These are phyloP conservation scores for Fusarium annulatum DNA, from an alignment of 2,329 filamentous ascomycete genomes.

Conservation along the genomic window DNA sequence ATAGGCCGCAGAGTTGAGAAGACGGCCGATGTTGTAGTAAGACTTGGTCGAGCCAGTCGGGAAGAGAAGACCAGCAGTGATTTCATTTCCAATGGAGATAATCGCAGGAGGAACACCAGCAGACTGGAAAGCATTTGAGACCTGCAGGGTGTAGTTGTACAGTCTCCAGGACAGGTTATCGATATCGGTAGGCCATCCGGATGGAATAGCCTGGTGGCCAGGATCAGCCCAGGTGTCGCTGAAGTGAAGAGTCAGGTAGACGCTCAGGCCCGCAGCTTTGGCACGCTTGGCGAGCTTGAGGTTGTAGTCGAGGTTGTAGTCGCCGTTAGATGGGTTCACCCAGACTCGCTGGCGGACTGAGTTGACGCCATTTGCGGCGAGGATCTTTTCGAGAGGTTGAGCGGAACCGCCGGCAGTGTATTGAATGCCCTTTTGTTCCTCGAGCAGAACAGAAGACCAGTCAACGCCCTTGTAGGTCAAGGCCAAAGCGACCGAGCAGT, in stretches of 20 bases:
- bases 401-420: constrained; percentile 69
- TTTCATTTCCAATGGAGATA: constrained; percentile 80
- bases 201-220: constrained; percentile 68
- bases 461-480: constrained; percentile 75
- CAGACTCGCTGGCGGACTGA: constrained; percentile 77
- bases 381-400: constrained; percentile 70
- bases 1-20: constrained; percentile 72
- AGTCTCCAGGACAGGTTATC: constrained; percentile 69
- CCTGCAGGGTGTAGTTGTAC: constrained; percentile 75
- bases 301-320: constrained; percentile 78
- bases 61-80: constrained; percentile 74
- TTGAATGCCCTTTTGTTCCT: constrained; percentile 69
- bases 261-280: constrained; percentile 68
- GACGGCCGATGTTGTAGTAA: constrained; percentile 68
- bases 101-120: constrained; percentile 68
- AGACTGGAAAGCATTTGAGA: constrained; percentile 69
- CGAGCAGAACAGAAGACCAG: constrained; percentile 74
- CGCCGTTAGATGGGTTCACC: constrained; percentile 73
- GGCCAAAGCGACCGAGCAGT: constrained; percentile 47
- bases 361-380: constrained; percentile 72
- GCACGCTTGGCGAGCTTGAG: constrained; percentile 73
- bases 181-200: constrained; percentile 71
- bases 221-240: constrained; percentile 80
- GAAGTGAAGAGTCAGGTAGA: constrained; percentile 73
- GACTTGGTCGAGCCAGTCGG: constrained; percentile 66